A percentile compares a stretch with the other conserved stretches of the same genome.
Evolutionary conservation across 805 yeast genomes (phyloP).

Genomic region (Ogataea populi-albae): DNA sequence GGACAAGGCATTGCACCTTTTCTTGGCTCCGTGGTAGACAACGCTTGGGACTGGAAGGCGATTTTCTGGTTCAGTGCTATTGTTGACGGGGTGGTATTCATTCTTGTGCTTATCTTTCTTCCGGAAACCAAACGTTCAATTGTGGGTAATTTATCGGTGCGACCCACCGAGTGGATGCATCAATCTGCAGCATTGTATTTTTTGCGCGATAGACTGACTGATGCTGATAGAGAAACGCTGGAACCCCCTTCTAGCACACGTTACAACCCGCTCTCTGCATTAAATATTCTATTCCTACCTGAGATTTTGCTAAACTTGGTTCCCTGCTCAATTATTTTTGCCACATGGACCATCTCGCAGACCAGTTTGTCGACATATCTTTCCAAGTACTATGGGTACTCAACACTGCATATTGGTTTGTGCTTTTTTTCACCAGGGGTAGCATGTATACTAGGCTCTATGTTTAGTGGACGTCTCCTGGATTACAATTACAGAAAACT

Average conservation of each 20-base stretch:
- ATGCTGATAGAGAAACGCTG: slow-evolving; percentile 25
- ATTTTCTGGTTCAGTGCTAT: slow-evolving; percentile 75
- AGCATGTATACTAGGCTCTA: slow-evolving; percentile 60
- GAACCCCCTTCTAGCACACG: slow-evolving; percentile 9
- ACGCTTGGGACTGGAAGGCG: slow-evolving; percentile 66
- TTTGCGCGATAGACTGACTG: slow-evolving; percentile 32
- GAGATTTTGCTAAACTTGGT: slow-evolving; percentile 45
- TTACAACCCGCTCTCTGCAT: slow-evolving; percentile 29
- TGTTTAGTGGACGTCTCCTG: slow-evolving; percentile 54
- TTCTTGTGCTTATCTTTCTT: slow-evolving; percentile 37
- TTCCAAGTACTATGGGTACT: slow-evolving; percentile 46
- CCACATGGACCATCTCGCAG: slow-evolving; percentile 67
- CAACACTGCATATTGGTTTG: slow-evolving; percentile 59
- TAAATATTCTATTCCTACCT: slow-evolving; percentile 13
- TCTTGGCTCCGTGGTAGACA: slow-evolving; percentile 54
- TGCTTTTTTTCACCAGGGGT: slow-evolving; percentile 75
- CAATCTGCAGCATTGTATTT: slow-evolving; percentile 42
- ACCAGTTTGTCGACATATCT: slow-evolving; percentile 62
- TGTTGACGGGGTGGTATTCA: slow-evolving; percentile 48
- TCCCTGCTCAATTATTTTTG: slow-evolving; percentile 61
- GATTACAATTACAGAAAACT: slow-evolving; percentile 47
- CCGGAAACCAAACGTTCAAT: slow-evolving; percentile 76
- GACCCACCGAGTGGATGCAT: slow-evolving; percentile 44
- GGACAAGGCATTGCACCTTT: slow-evolving; percentile 82
- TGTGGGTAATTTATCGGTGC: slow-evolving; percentile 72